Base-by-base conservation (phyloP, 2,329 filamentous ascomycete species). In the Ceratocystiopsis sp. region DNA sequence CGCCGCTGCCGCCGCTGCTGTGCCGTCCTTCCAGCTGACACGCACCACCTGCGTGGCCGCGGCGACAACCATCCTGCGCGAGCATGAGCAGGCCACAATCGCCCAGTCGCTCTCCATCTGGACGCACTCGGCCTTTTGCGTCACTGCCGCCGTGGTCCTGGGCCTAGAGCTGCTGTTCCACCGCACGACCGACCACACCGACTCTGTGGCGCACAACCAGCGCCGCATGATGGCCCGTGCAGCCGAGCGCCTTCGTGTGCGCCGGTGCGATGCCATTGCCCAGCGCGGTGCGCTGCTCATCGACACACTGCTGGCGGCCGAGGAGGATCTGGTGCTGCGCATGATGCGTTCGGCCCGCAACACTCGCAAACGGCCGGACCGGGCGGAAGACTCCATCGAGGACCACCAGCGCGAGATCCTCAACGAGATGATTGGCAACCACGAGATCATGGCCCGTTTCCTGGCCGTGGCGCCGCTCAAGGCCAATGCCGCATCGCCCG, bases 1-100 rank as follows among this genome's bases (percentile, higher is more conserved):
- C 19, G 19, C 19, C 19, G 19, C 19, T 4, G 19, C 19, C 19
- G 25, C 25, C 25, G 9, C 25, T 8, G 10, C 25, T 2, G 25
- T 8, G 25, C 25, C 25, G 25, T 29, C 25, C 25, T 58, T 57
- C 32, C 44, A 16, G 17, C 50, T 54, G 10, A 57, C 57, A 12
- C 48, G 57, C 36, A 49, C 52, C 5, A 60, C 55, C 4, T 60
- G 57, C 38, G 52, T 59, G 32, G 53, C 58, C 1, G 58, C 58
- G 4, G 57, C 58, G 2, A 52, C 54, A 38, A 58, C 57, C 1
- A 60, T 60, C 17, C 34, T 61, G 44, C 43, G 50, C 1, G 51
- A 52, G 33, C 47, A 52, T 42, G 50, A 49, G 25, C 45, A 47
- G 17, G 41, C 44, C 10, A 42, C 45, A 1, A 40, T 40, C 3